Evolutionary conservation across 2,329 filamentous ascomycete genomes (phyloP).

Genomic region (Aspergillus viridinutans): DNA sequence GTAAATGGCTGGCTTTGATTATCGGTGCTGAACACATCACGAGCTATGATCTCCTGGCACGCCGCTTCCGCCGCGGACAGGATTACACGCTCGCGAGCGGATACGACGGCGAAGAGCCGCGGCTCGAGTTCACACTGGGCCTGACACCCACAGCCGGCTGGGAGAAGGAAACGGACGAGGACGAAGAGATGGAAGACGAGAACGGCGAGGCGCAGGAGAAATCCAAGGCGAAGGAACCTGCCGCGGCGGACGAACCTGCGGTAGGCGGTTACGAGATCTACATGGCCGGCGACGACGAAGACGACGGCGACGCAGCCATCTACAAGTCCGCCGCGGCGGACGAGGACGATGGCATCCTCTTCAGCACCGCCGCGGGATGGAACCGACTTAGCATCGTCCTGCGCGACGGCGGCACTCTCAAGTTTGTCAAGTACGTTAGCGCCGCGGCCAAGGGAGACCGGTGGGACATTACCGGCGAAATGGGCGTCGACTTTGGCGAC

Average conservation of each 20-base stretch:
- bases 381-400: constrained; percentile 89
- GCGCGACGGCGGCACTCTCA: constrained; percentile 76
- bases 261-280: constrained; percentile 64
- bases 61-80: constrained; percentile 77
- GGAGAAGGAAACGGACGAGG: constrained; percentile 65
- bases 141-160: constrained; percentile 82
- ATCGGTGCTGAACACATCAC: constrained; percentile 66
- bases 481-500: constrained; percentile 62
- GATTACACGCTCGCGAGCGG: constrained; percentile 93
- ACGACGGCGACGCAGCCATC: constrained; percentile 68
- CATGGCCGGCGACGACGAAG: constrained; percentile 74
- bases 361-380: constrained; percentile 70
- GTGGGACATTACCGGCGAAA: constrained; percentile 82
- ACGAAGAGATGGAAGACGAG: constrained; percentile 41
- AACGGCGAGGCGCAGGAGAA: constrained; percentile 37
- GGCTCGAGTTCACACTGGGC: constrained; percentile 81
- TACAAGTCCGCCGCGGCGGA: constrained; percentile 65
- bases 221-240: constrained; percentile 24
- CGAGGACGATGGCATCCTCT: constrained; percentile 72
- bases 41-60: constrained; percentile 72
- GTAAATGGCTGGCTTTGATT: constrained; percentile 80
- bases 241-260: constrained; percentile 26
- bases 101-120: constrained; percentile 65
- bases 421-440: constrained; percentile 96
- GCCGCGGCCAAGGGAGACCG: constrained; percentile 76